Conservation (phyloP, 345 rosid genomes). For the Conringia planisiliqua region DNA sequence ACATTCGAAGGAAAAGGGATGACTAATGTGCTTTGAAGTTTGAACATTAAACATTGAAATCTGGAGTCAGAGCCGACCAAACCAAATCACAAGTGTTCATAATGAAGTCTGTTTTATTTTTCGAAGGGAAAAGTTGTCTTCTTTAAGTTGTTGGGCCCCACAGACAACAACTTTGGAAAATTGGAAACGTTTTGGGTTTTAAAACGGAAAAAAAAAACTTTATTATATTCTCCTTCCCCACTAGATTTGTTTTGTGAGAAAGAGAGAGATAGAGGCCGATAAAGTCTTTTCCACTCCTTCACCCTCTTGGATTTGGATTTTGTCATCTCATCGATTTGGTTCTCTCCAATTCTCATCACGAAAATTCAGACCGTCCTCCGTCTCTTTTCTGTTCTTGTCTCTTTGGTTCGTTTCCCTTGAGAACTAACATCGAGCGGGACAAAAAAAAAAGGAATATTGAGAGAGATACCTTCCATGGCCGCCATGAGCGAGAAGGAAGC, state of each 20-base stretch:
- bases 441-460: not conserved
- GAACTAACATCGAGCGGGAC: not conserved
- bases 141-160: not conserved
- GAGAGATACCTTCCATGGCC: conserved; percentile 16
- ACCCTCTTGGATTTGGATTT: conserved; percentile 25
- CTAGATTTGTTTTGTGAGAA: not conserved
- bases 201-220: not conserved
- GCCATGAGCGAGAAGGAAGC: conserved; percentile 46
- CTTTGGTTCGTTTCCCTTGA: not conserved
- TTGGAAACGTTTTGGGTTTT: not conserved
- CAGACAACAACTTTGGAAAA: not conserved
- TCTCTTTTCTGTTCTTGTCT: not conserved
- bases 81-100: not conserved
- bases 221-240: not conserved
- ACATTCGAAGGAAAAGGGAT: not conserved
- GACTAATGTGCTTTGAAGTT: not conserved
- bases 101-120: no score
- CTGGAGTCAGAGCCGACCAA: conserved; percentile 16
- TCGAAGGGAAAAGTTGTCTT: not conserved
- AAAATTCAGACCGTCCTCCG: not conserved
- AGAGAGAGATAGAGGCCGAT: conserved; percentile 11
- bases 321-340: conserved; percentile 7
- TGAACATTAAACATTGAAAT: not conserved
- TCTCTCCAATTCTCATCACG: not conserved
- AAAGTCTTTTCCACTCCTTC: conserved; percentile 2